Evolutionary conservation across 2,329 filamentous ascomycete species (phyloP).

Genomic region (Cercospora sojina): DNA sequence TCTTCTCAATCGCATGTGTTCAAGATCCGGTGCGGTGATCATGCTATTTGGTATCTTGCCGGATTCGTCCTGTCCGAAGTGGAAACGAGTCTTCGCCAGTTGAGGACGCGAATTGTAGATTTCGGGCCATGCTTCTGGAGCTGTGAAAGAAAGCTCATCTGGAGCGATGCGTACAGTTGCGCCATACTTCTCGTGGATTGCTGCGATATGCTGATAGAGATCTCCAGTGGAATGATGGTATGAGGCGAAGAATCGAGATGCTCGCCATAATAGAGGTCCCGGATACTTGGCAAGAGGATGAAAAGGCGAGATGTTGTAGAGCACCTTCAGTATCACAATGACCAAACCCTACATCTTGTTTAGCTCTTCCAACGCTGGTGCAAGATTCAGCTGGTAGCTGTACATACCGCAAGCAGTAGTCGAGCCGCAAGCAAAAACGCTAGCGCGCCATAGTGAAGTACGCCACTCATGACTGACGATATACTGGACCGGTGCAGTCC

Average conservation of each 20-base stretch:
- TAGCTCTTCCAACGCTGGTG: neutral
- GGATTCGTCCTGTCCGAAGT: slow-evolving; percentile 18
- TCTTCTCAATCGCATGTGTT: slow-evolving; percentile 24
- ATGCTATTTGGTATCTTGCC: slow-evolving; percentile 22
- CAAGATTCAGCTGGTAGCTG: neutral
- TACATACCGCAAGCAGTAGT: slow-evolving; percentile 8
- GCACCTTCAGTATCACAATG: slow-evolving; percentile 4
- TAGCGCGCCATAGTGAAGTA: slow-evolving; percentile 8
- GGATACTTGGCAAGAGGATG: slow-evolving; percentile 29
- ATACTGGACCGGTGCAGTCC: neutral
- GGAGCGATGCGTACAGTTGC: slow-evolving; percentile 33
- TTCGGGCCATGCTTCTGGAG: slow-evolving; percentile 28
- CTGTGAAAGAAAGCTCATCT: slow-evolving; percentile 33
- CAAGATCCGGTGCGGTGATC: slow-evolving; percentile 27
- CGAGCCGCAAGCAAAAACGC: neutral
- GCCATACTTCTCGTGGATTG: slow-evolving; percentile 31
- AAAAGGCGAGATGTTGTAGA: slow-evolving; percentile 31
- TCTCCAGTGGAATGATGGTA: slow-evolving; percentile 28
- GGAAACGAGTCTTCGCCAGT: slow-evolving; percentile 23
- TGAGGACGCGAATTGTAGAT: slow-evolving; percentile 33
- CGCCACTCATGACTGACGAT: neutral
- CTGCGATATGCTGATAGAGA: slow-evolving; percentile 28
- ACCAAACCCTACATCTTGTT: neutral
- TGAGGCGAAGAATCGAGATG: slow-evolving; percentile 23
- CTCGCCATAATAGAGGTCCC: slow-evolving; percentile 27